A percentile compares a stretch with the other conserved stretches of the same genome.
phyloP scores from a whole-genome alignment of 768 basidiomycete species.

The Kwoniella botswanensis region DNA sequence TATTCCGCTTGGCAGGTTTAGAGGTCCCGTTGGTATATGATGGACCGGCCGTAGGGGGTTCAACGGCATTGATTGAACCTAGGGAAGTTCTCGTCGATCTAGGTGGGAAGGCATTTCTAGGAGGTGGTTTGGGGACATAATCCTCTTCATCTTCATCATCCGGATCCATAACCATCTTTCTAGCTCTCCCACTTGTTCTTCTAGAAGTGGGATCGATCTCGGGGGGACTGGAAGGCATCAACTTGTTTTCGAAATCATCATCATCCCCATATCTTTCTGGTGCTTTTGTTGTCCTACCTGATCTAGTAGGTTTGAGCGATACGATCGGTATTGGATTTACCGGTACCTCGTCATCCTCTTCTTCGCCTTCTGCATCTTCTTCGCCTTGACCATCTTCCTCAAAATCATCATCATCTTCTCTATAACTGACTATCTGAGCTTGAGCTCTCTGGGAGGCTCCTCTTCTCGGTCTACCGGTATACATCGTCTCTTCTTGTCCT shows the following conservation, averaged over 20 bases:
- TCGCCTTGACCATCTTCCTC: constrained; percentile 25
- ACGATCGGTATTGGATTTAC: neutral
- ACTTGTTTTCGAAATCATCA: constrained; percentile 30
- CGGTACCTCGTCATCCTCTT: constrained; percentile 26
- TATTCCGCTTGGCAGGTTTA: constrained; percentile 5
- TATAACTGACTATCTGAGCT: constrained; percentile 13
- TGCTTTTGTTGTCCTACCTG: constrained; percentile 7
- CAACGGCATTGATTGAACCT: constrained; percentile 13
- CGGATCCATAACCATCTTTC: constrained; percentile 2
- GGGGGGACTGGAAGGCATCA: constrained; percentile 22
- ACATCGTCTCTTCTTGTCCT: neutral
- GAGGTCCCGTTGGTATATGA: constrained; percentile 20
- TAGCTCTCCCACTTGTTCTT: constrained; percentile 7
- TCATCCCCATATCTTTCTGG: constrained; percentile 15
- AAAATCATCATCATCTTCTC: constrained; percentile 24
- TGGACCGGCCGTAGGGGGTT: constrained; percentile 8
- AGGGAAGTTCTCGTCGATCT: constrained; percentile 23
- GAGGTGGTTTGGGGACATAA: constrained; percentile 3
- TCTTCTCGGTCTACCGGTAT: constrained; percentile 20
- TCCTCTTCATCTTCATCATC: constrained; percentile 28
- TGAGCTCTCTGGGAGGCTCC: constrained; percentile 24
- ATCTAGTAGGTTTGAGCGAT: constrained; percentile 4
- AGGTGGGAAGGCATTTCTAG: constrained; percentile 40
- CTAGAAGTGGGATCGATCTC: neutral
- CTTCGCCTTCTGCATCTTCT: constrained; percentile 20